phyloP scores from a whole-genome alignment of 177 flowering plant species.

The Vitis hybrid region DNA sequence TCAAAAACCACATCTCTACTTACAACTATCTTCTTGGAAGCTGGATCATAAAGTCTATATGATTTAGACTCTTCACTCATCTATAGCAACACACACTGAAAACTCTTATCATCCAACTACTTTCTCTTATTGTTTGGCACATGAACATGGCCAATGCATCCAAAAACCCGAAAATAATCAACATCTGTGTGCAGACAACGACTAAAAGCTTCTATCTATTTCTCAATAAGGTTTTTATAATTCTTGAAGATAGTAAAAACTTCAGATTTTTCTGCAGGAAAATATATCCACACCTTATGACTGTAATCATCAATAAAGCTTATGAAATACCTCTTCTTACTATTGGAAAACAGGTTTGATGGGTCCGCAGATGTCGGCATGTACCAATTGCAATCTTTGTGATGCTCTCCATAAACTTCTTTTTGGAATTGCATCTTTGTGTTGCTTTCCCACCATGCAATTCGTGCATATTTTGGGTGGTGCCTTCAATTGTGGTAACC shows the following conservation, averaged over 20 bases:
- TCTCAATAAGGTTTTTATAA: not conserved
- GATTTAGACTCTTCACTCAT: slow-evolving; percentile 9
- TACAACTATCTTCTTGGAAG: not conserved
- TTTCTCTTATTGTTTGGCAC: not conserved
- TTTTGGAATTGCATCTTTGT: not conserved
- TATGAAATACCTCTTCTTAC: not conserved
- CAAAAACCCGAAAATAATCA: slow-evolving; percentile 1
- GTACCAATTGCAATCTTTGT: not conserved
- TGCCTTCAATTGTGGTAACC: no score
- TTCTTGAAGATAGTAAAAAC: not conserved
- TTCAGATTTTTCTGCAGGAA: not conserved
- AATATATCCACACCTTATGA: not conserved
- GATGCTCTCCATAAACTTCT: not conserved
- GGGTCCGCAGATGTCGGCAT: not conserved
- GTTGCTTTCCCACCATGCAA: no score
- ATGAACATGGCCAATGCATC: slow-evolving; percentile 6
- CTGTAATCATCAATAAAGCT: slow-evolving; percentile 8
- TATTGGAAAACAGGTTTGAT: not conserved
- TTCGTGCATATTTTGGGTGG: no score
- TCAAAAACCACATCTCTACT: slow-evolving; percentile 16
- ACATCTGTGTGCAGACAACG: not conserved
- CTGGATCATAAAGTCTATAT: slow-evolving; percentile 12
- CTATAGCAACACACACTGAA: not conserved
- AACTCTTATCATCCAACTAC: slow-evolving; percentile 4
- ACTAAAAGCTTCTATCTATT: not conserved